Conservation (phyloP, 2,329 filamentous ascomycete species). For the Fusarium subtropicale region DNA sequence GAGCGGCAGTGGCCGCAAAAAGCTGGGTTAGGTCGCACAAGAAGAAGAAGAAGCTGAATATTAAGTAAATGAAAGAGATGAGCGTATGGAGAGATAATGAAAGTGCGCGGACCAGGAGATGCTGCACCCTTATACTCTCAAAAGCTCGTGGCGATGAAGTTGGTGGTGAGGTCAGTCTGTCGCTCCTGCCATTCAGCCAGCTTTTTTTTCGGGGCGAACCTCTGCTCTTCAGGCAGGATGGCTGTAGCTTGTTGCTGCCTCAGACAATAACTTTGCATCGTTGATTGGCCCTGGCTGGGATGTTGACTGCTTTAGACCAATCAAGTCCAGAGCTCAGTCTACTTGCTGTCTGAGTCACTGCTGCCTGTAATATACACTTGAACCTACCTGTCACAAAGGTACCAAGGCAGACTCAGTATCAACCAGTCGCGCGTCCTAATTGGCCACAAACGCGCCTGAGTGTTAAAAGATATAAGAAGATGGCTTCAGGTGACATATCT, state of each 20-base stretch:
- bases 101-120: slow-evolving; percentile 39
- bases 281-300: slow-evolving; percentile 46
- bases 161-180: slow-evolving; percentile 46
- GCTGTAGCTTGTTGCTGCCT: slow-evolving; percentile 51
- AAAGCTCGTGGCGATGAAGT: slow-evolving; percentile 43
- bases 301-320: slow-evolving; percentile 50
- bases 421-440: slow-evolving; percentile 34
- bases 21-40: slow-evolving; percentile 14
- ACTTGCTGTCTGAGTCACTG: slow-evolving; percentile 46
- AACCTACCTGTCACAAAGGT: slow-evolving; percentile 46
- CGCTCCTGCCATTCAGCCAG: slow-evolving; percentile 44
- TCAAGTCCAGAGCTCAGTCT: slow-evolving; percentile 34
- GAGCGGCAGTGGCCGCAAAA: slow-evolving; percentile 26
- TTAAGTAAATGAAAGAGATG: slow-evolving; percentile 31
- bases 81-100: slow-evolving; percentile 26
- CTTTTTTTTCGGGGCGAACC: slow-evolving; percentile 50
- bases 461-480: slow-evolving; percentile 1
- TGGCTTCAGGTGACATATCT: background rate
- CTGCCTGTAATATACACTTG: slow-evolving; percentile 47
- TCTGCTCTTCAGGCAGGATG: slow-evolving; percentile 34
- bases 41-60: slow-evolving; percentile 25
- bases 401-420: slow-evolving; percentile 44
- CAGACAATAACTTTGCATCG: slow-evolving; percentile 49
- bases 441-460: slow-evolving; percentile 14
- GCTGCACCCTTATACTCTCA: slow-evolving; percentile 49